These are phyloP conservation scores for Asterionellopsis glacialis DNA, from an alignment of 108 stramenopile genomes.

Conservation along the genomic window DNA sequence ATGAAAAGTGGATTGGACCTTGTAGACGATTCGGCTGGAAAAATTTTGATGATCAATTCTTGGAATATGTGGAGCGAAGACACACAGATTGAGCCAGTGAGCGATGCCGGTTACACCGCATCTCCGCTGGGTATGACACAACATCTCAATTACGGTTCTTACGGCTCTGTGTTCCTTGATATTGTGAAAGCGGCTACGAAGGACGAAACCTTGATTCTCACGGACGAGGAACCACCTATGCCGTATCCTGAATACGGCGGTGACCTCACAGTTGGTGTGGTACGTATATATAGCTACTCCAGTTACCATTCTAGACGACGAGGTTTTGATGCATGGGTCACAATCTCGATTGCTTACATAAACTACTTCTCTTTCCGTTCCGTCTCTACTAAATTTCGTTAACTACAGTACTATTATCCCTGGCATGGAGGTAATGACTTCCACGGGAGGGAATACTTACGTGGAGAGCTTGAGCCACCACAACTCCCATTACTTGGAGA, in stretches of 20 bases:
- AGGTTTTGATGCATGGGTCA: too few species aligned
- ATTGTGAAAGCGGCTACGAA: slow-evolving; percentile 11
- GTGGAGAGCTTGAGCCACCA: slow-evolving; percentile 20
- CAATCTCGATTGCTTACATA: too few species aligned
- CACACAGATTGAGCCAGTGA: slow-evolving; percentile 22
- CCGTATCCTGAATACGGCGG: too few species aligned
- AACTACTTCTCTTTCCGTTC: too few species aligned
- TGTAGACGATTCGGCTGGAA: slow-evolving; percentile 9
- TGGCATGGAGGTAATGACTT: slow-evolving; percentile 39
- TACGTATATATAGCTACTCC: too few species aligned
- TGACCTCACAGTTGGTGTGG: too few species aligned
- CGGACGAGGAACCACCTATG: too few species aligned
- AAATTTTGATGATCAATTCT: slow-evolving; percentile 16
- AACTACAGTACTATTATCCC: slow-evolving; percentile 57
- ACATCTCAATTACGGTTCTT: slow-evolving; percentile 17
- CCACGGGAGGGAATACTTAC: slow-evolving; percentile 26
- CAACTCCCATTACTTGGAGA: slow-evolving; percentile 28
- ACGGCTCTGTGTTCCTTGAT: slow-evolving; percentile 24
- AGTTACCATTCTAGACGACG: too few species aligned
- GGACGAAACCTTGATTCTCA: too few species aligned
- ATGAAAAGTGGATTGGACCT: slow-evolving; percentile 7
- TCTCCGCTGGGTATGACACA: slow-evolving; percentile 3
- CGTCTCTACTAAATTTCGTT: too few species aligned
- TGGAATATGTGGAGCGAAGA: slow-evolving; percentile 33
- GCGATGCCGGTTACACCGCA: neutral